Percentiles rank a stretch among this genome's conserved stretches.
These are phyloP conservation scores for Fusarium incarnatum DNA, from an alignment of 2,329 filamentous ascomycete species.

Conservation along the genomic window DNA sequence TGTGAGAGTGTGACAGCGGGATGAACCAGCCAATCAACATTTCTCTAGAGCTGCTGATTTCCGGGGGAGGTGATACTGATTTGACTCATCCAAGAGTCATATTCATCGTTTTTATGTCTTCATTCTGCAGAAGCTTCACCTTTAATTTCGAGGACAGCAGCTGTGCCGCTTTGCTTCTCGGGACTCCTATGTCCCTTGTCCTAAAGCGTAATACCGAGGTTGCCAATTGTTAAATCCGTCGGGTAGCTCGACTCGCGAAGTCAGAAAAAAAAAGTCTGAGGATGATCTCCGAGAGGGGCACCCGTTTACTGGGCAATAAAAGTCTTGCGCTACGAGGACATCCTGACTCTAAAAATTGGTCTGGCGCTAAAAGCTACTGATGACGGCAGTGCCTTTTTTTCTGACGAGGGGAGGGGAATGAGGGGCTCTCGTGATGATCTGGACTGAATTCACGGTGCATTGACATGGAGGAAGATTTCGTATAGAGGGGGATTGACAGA, in stretches of 20 bases:
- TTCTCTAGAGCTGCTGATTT: constrained; percentile 30
- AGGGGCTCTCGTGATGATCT: constrained; percentile 29
- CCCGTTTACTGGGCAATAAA: constrained; percentile 33
- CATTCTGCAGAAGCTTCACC: constrained; percentile 28
- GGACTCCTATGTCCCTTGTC: background rate
- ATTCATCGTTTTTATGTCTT: constrained; percentile 21
- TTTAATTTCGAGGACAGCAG: constrained; percentile 10
- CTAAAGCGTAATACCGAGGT: constrained; percentile 37
- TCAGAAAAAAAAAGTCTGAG: constrained; percentile 22
- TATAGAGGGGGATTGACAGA: background rate
- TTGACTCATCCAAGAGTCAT: constrained; percentile 40
- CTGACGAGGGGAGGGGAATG: constrained; percentile 16
- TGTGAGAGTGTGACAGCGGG: constrained; percentile 31
- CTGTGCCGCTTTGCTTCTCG: constrained; percentile 13
- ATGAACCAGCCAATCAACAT: constrained; percentile 28
- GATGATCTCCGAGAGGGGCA: constrained; percentile 33
- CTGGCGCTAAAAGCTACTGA: constrained; percentile 41
- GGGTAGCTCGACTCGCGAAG: background rate
- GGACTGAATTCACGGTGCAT: background rate
- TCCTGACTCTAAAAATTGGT: constrained; percentile 40
- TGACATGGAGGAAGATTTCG: background rate
- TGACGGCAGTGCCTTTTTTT: constrained; percentile 44
- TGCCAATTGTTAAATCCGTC: constrained; percentile 35
- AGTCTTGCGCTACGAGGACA: constrained; percentile 23
- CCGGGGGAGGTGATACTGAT: constrained; percentile 14